These are phyloP conservation scores for Pythium phragmiticola DNA, from an alignment of 352 stramenopile genomes.

Conservation along the genomic window DNA sequence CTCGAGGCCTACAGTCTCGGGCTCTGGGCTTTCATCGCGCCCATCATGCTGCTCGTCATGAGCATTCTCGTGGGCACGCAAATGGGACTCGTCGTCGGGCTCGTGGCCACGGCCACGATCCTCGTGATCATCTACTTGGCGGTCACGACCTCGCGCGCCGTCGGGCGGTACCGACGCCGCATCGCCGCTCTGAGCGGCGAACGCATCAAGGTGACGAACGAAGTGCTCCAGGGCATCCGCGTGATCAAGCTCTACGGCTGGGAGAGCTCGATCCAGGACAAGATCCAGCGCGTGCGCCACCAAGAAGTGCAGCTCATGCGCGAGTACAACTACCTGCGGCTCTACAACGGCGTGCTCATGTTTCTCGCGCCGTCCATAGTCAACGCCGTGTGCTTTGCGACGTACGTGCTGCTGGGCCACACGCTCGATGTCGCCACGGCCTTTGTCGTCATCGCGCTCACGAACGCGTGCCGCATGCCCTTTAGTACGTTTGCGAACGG, in stretches of 20 bases:
- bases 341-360: slow-evolving; percentile 42
- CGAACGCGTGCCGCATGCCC: slow-evolving; percentile 51
- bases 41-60: slow-evolving; percentile 40
- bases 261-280: slow-evolving; percentile 30
- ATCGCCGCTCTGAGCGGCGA: slow-evolving; percentile 42
- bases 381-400: slow-evolving; percentile 86
- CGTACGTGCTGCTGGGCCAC: slow-evolving; percentile 71
- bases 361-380: slow-evolving; percentile 88
- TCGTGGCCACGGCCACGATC: slow-evolving; percentile 13
- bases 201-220: slow-evolving; percentile 86
- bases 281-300: slow-evolving; percentile 25
- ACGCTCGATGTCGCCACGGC: slow-evolving; percentile 88
- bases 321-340: slow-evolving; percentile 25
- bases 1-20: slow-evolving; percentile 48
- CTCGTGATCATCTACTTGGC: slow-evolving; percentile 25
- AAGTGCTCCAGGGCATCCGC: slow-evolving; percentile 80
- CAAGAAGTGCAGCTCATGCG: slow-evolving; percentile 28
- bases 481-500: slow-evolving; percentile 57
- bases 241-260: slow-evolving; percentile 82
- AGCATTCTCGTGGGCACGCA: slow-evolving; percentile 46
- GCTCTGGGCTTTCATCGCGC: slow-evolving; percentile 50
- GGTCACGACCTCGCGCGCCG: slow-evolving; percentile 33
- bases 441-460: slow-evolving; percentile 92
- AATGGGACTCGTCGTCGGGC: slow-evolving; percentile 25
- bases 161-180: slow-evolving; percentile 35